Conservation (phyloP, 495 filamentous ascomycete species). For the Xylaria acuta region DNA sequence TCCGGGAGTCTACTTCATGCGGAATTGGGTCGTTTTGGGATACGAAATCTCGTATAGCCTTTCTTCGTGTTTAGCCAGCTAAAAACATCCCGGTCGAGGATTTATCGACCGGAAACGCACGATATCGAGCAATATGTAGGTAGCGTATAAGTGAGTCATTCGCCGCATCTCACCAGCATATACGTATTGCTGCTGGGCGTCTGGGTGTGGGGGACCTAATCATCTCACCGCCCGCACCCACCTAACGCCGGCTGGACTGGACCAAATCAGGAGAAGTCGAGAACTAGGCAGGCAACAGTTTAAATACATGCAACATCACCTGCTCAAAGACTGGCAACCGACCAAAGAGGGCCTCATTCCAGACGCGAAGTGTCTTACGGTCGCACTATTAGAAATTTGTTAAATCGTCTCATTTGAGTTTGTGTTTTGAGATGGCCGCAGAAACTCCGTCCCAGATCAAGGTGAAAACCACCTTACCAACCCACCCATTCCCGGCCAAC, state of each 20-base stretch:
- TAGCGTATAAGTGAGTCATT: conserved; percentile 13
- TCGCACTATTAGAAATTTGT: not conserved
- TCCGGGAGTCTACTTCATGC: not conserved
- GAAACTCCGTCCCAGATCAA: conserved; percentile 10
- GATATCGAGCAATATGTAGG: not conserved
- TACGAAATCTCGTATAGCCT: not conserved
- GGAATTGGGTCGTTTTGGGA: not conserved
- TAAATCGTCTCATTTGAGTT: not conserved
- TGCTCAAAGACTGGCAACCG: not conserved
- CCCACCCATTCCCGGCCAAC: conserved; percentile 34
- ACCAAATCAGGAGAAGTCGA: not conserved
- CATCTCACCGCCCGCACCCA: not conserved
- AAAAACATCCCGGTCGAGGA: not conserved
- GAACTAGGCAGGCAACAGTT: not conserved
- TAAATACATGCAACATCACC: not conserved
- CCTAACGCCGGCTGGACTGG: not conserved
- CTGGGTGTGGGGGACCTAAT: not conserved
- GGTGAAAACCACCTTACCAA: conserved; percentile 40
- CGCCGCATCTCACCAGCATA: conserved; percentile 11
- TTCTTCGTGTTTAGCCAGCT: not conserved
- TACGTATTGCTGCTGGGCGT: not conserved
- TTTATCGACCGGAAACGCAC: not conserved
- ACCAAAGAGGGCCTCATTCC: not conserved
- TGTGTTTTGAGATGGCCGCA: not conserved
- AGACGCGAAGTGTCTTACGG: not conserved